These are phyloP conservation scores for Aspergillus alliaceus DNA, from an alignment of 2,329 filamentous ascomycete species.

Conservation along the genomic window DNA sequence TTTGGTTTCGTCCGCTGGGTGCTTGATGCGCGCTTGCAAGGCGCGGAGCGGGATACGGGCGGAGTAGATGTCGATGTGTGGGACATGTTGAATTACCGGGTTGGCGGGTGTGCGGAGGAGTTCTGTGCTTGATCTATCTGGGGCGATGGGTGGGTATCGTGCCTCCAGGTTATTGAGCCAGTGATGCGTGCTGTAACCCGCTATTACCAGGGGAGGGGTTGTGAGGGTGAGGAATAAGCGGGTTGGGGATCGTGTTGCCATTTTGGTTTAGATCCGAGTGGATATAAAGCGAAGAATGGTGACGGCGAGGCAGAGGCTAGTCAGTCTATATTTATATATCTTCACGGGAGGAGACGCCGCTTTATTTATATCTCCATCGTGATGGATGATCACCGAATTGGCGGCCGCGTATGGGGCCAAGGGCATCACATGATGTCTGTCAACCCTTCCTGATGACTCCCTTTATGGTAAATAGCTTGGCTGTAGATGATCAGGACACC, in stretches of 20 bases:
- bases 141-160: conserved; percentile 24
- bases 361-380: not conserved
- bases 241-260: not conserved
- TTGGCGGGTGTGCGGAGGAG: conserved; percentile 15
- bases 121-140: conserved; percentile 17
- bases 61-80: conserved; percentile 27
- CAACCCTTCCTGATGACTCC: not conserved
- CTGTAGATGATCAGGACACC: too few species aligned
- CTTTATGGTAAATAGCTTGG: too few species aligned
- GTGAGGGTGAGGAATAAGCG: conserved; percentile 14
- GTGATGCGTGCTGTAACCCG: conserved; percentile 21
- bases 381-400: not conserved
- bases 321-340: too few species aligned
- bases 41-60: conserved; percentile 20
- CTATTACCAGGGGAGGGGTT: conserved; percentile 10
- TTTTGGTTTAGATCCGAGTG: not conserved
- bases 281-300: too few species aligned
- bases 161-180: conserved; percentile 24
- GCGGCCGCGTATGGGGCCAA: too few species aligned
- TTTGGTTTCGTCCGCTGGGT: not conserved
- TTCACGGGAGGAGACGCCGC: not conserved
- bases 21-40: conserved; percentile 13
- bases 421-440: not conserved
- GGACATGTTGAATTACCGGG: conserved; percentile 19
- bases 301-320: not conserved